A percentile compares a stretch with the other conserved stretches of the same genome.
These are phyloP conservation scores for Lizonia empirigonia DNA, from an alignment of 2,329 filamentous ascomycete genomes.

Conservation along the genomic window DNA sequence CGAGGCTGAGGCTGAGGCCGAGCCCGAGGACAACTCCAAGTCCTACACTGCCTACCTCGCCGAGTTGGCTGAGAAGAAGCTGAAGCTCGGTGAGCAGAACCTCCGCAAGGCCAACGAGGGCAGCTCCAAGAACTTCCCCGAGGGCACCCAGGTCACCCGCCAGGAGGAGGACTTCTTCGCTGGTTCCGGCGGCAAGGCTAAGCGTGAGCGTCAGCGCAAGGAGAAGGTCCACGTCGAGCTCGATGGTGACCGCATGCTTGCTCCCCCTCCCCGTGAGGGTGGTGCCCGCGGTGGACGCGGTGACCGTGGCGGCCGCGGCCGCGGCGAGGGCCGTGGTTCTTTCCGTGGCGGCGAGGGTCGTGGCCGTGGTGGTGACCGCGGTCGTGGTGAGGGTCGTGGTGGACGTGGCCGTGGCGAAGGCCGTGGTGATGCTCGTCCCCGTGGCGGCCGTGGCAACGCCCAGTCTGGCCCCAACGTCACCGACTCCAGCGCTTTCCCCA, in stretches of 20 bases:
- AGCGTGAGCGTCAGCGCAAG: constrained; percentile 86
- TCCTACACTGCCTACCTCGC: constrained; percentile 89
- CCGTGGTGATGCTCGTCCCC: constrained; percentile 55
- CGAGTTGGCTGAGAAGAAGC: constrained; percentile 76
- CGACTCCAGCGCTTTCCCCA: constrained; percentile 60
- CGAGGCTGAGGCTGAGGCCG: constrained; percentile 53
- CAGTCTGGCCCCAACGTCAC: constrained; percentile 54
- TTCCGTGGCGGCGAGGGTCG: constrained; percentile 60
- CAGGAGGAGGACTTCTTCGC: constrained; percentile 77
- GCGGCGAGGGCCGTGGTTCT: constrained; percentile 61
- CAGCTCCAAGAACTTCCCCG: constrained; percentile 91
- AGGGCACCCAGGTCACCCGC: constrained; percentile 66
- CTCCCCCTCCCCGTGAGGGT: constrained; percentile 59
- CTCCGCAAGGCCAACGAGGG: constrained; percentile 94
- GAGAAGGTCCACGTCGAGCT: constrained; percentile 89
- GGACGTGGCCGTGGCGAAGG: constrained; percentile 54
- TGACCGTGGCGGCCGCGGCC: constrained; percentile 53
- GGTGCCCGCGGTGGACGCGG: constrained; percentile 53
- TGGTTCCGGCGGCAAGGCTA: constrained; percentile 73
- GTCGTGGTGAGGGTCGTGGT: constrained; percentile 57
- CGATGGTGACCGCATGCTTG: constrained; percentile 67
- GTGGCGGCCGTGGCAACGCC: constrained; percentile 54
- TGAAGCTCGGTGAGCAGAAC: constrained; percentile 69
- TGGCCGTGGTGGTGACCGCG: constrained; percentile 57
- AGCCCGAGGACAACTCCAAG: constrained; percentile 85